Base-by-base conservation (phyloP, 768 basidiomycete genomes). In the Boletus subcaerulescens region DNA sequence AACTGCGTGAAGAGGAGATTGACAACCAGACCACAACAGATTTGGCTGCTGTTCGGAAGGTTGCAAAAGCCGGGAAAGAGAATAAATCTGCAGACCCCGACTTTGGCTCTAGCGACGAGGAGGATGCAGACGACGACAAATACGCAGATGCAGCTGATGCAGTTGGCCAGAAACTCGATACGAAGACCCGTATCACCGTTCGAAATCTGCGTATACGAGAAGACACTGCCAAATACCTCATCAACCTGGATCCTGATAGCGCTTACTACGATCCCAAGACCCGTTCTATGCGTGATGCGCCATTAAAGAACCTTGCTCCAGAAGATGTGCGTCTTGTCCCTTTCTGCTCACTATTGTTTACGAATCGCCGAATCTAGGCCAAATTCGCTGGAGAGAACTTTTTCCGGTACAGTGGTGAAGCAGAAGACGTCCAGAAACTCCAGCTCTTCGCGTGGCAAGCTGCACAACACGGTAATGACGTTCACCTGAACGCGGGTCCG, bases 231-330 rank as follows among this genome's bases (percentile, higher is more conserved):
- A 99, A 99, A 70, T 99, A 99, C 69, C 82, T 99, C 66, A 90
- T 96, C 71, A 99, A 98, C 69, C 71, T 99, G 70, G 94, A 98
- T 71, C 89, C 89, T 1, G 87, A 92, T 0, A 93, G 91, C 64
- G 97, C 97, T 10, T 98, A 98, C 76, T 99, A 99, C 68, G 97
- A 99, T 67, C 97, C 97, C 45, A 99, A 99, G 77, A 98, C 97
- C 13, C 87, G 97, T 66, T 98, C 96, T 8, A 99, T 99, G 97
- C 89, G 97, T 73, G 97, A 99, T 65, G 95, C 96, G 40, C 97
- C 96, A 0, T 56, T 86, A 14, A 84, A 82, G 68, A 82, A 84
- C 61, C 76, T 91, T 24, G 77, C 85, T 7, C 74, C 91, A n/a
- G 93, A 96, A 72, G 96, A 98, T 65, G 94, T 95, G 67, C 48